phyloP scores from a whole-genome alignment of 495 filamentous ascomycete species.

The Lasiosphaeriaceae sp. region DNA sequence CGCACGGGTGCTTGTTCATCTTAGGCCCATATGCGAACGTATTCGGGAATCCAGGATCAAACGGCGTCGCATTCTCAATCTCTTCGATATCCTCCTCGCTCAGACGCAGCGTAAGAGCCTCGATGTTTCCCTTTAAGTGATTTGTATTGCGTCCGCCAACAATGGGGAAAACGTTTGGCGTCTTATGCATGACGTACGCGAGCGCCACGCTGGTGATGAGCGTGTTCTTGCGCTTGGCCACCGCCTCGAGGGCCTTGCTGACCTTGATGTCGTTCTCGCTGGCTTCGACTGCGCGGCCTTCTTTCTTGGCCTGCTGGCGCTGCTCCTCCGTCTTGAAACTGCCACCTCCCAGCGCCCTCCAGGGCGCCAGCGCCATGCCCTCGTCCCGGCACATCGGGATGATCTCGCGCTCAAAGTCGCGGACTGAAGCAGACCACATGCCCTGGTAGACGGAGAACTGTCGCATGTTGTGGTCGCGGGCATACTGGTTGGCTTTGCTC shows the following conservation, averaged over 20 bases:
- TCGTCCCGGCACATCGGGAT: constrained; percentile 61
- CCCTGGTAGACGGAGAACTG: constrained; percentile 69
- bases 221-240: constrained; percentile 52
- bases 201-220: constrained; percentile 58
- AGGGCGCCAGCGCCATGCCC: constrained; percentile 68
- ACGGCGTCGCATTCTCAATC: constrained; percentile 58
- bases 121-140: constrained; percentile 65
- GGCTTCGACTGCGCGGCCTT: constrained; percentile 20
- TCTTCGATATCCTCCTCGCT: constrained; percentile 58
- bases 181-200: constrained; percentile 71
- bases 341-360: constrained; percentile 61
- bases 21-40: constrained; percentile 46
- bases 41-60: constrained; percentile 61
- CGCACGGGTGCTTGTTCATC: constrained; percentile 35
- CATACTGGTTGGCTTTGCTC: constrained; percentile 63
- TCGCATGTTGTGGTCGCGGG: constrained; percentile 58
- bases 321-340: constrained; percentile 55
- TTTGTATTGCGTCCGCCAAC: constrained; percentile 58
- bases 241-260: constrained; percentile 51
- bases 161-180: constrained; percentile 74
- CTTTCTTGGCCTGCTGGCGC: constrained; percentile 19
- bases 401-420: constrained; percentile 71
- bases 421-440: constrained; percentile 53
- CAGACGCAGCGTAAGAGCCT: constrained; percentile 55
- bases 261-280: constrained; percentile 46